phyloP scores from a whole-genome alignment of 179 eudicot genomes.

The Amaranthus tricolor region DNA sequence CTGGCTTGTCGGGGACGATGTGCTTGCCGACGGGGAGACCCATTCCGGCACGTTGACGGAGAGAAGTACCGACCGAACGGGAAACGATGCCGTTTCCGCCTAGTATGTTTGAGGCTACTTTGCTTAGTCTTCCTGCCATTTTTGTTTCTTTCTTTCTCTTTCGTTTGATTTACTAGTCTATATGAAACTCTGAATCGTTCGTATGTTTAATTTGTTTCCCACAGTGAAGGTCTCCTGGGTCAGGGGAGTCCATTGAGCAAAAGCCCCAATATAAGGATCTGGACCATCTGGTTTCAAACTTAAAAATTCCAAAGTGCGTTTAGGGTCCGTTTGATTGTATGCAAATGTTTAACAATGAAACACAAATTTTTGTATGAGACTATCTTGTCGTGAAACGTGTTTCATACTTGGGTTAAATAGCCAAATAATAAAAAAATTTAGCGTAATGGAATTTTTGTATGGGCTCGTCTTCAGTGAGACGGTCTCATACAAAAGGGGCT shows the following conservation, averaged over 20 bases:
- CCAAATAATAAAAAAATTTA: too few relatives aligned
- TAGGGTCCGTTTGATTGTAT: too few relatives aligned
- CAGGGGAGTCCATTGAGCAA: background rate
- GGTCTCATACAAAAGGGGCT: too few relatives aligned
- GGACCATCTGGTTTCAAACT: background rate
- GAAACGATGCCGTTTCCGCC: slow-evolving; percentile 70
- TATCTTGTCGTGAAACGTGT: too few relatives aligned
- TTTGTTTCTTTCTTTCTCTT: background rate
- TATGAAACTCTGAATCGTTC: too few relatives aligned
- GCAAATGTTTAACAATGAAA: too few relatives aligned
- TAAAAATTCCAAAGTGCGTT: background rate
- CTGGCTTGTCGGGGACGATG: slow-evolving; percentile 88
- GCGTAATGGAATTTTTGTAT: too few relatives aligned
- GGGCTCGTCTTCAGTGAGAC: too few relatives aligned
- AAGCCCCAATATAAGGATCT: too few relatives aligned
- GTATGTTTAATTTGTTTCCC: background rate
- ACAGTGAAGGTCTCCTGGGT: background rate
- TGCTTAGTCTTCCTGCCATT: slow-evolving; percentile 75
- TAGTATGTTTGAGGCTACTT: slow-evolving; percentile 59
- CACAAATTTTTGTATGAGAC: too few relatives aligned
- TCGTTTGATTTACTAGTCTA: too few relatives aligned
- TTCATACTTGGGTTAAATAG: too few relatives aligned
- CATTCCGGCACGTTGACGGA: slow-evolving; percentile 85
- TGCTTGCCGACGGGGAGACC: slow-evolving; percentile 96
- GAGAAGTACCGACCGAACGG: slow-evolving; percentile 57